These are phyloP conservation scores for Trichocladium antarcticum DNA, from an alignment of 495 filamentous ascomycete genomes.

Conservation along the genomic window DNA sequence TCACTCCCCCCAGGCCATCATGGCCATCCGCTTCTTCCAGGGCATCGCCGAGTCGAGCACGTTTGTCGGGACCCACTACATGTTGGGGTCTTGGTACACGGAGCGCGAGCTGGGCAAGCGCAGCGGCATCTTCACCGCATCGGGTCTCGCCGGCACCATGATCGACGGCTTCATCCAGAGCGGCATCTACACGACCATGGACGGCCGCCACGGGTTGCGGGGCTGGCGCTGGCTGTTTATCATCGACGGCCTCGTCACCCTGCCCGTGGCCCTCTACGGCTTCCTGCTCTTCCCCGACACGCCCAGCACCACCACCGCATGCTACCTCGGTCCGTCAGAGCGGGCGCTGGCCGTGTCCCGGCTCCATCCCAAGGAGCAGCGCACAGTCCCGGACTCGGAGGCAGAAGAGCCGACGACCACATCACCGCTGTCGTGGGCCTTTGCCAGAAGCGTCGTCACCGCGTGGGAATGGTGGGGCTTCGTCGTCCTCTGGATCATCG, in stretches of 20 bases:
- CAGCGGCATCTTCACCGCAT: slow-evolving; percentile 43
- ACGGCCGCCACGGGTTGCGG: slow-evolving; percentile 40
- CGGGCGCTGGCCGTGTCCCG: slow-evolving; percentile 36
- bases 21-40: slow-evolving; percentile 59
- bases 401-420: not conserved
- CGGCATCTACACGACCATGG: slow-evolving; percentile 43
- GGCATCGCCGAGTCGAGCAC: slow-evolving; percentile 50
- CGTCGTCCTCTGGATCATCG: slow-evolving; percentile 42
- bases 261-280: slow-evolving; percentile 50
- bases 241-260: slow-evolving; percentile 40
- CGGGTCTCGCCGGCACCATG: slow-evolving; percentile 42
- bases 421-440: slow-evolving; percentile 24
- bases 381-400: not conserved
- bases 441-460: slow-evolving; percentile 32
- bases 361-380: not conserved
- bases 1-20: slow-evolving; percentile 42
- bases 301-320: slow-evolving; percentile 42
- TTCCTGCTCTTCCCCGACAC: slow-evolving; percentile 51
- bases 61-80: slow-evolving; percentile 55
- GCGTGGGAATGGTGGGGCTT: slow-evolving; percentile 44
- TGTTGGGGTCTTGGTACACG: slow-evolving; percentile 59
- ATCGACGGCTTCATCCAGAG: slow-evolving; percentile 48
- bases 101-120: slow-evolving; percentile 54
- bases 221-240: slow-evolving; percentile 64
- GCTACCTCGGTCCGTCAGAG: slow-evolving; percentile 40